Base-by-base conservation (phyloP, 2,329 filamentous ascomycete species). In the Aspergillus piperis region DNA sequence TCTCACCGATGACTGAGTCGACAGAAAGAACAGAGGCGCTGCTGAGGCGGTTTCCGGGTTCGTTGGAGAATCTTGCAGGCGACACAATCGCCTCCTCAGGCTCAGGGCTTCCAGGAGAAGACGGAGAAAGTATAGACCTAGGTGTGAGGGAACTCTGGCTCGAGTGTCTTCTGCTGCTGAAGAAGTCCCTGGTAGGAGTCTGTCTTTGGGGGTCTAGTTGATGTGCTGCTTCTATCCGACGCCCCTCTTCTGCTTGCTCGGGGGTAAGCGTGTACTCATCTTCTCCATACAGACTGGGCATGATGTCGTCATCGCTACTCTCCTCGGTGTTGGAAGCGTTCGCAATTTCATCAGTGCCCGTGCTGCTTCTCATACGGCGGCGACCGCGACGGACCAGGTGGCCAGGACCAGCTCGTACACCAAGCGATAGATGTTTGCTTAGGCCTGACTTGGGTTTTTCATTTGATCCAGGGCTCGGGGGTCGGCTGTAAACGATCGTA, bases 1-100 rank as follows among this genome's bases (percentile, higher is more conserved):
- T 86, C 60, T 85, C 84, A 17, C 86, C 84, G 25, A 88, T 80
- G 30, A 89, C 81, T 2, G 80, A 80, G 56, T 85, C 78, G 3
- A 87, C 77, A 27, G 83, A 86, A 25, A 88, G 77, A 3, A 77
- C 76, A 1, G 81, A 84, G 48, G 75, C 72, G 61, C 74, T 77
- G 62, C 75, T 77, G 39, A 78, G 70, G 38, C 73, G 70, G 48
- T 70, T 73, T 15, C 68, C 66, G 38, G 72, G 64, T 30, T 73
- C 69, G 19, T 54, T 54, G 7, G 70, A 65, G 2, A 49, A 70
- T 23, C 69, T 63, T 27, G 62, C 65, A 13, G 73, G 70, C 2
- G 72, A 69, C 8, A 71, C 59, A 19, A 75, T 64, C 3, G 68
- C 70, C 7, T 77, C 72, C 8, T 77, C 75, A 2, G 67, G 68